phyloP scores from a whole-genome alignment of 805 yeast genomes.

The Scheffersomyces amazonensis region DNA sequence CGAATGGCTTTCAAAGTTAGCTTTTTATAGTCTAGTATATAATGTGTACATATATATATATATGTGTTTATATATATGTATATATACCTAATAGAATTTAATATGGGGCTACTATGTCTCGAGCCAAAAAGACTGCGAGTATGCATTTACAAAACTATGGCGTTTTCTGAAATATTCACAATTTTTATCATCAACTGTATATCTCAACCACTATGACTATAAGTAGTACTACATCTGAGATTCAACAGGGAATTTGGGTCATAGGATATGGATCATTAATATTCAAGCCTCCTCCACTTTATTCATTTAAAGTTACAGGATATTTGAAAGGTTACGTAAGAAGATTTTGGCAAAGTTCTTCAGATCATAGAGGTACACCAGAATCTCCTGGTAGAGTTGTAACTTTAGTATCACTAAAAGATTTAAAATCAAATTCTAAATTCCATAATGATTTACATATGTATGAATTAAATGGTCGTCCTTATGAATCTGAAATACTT shows the following conservation, averaged over 20 bases:
- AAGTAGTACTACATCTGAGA: not conserved
- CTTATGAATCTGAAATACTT: slow-evolving; percentile 7
- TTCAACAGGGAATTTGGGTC: slow-evolving; percentile 58
- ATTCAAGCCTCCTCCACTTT: slow-evolving; percentile 84
- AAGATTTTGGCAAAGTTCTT: slow-evolving; percentile 88
- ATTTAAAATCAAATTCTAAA: slow-evolving; percentile 38
- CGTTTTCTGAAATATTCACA: not conserved
- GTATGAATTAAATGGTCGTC: slow-evolving; percentile 22
- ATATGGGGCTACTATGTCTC: no score
- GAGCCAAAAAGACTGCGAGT: no score
- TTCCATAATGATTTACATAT: slow-evolving; percentile 43
- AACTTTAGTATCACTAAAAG: slow-evolving; percentile 65
- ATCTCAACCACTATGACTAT: not conserved
- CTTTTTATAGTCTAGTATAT: slow-evolving; percentile 22
- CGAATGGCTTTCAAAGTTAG: slow-evolving; percentile 44
- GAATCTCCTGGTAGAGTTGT: slow-evolving; percentile 87
- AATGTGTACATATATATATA: not conserved
- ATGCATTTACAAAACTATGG: not conserved
- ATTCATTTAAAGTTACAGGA: slow-evolving; percentile 64
- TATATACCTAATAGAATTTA: no score
- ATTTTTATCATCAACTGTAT: not conserved
- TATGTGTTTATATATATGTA: not conserved
- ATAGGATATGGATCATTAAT: slow-evolving; percentile 89
- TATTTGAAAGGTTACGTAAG: slow-evolving; percentile 72
- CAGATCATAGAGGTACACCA: slow-evolving; percentile 88